Evolutionary conservation across 441 rosid species (phyloP).

Genomic region (Brassica hybrid): DNA sequence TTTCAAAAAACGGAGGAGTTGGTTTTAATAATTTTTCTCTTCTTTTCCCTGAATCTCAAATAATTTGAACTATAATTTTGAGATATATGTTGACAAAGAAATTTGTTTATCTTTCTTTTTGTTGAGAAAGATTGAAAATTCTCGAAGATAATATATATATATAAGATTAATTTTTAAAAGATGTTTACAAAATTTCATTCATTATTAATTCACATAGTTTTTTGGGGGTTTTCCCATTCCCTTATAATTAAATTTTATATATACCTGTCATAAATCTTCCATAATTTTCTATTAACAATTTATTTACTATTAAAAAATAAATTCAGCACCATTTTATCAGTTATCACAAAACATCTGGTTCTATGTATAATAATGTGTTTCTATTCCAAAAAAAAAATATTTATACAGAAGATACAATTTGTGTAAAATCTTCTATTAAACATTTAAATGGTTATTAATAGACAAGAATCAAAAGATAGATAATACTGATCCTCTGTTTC

Average conservation of each 20-base stretch:
- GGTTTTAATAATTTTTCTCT: neutral
- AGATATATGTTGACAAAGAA: neutral
- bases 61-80: neutral
- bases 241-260: too few species aligned
- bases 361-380: neutral
- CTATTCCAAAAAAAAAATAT: neutral
- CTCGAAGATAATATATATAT: neutral
- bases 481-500: slow-evolving; percentile 9
- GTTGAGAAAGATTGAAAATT: neutral
- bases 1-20: neutral
- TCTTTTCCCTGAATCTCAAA: neutral
- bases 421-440: neutral
- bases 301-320: too few species aligned
- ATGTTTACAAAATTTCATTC: too few species aligned
- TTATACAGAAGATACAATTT: neutral
- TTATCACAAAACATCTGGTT: neutral
- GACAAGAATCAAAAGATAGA: slow-evolving; percentile 14
- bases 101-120: neutral
- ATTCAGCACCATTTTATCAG: neutral
- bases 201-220: neutral
- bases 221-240: too few species aligned
- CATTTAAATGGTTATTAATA: slow-evolving; percentile 6
- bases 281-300: too few species aligned
- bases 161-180: too few species aligned
- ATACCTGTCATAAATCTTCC: too few species aligned